A percentile compares a stretch with the other conserved stretches of the same genome.
These are phyloP conservation scores for Fagus sylvatica DNA, from an alignment of 306 rosid genomes.

Conservation along the genomic window DNA sequence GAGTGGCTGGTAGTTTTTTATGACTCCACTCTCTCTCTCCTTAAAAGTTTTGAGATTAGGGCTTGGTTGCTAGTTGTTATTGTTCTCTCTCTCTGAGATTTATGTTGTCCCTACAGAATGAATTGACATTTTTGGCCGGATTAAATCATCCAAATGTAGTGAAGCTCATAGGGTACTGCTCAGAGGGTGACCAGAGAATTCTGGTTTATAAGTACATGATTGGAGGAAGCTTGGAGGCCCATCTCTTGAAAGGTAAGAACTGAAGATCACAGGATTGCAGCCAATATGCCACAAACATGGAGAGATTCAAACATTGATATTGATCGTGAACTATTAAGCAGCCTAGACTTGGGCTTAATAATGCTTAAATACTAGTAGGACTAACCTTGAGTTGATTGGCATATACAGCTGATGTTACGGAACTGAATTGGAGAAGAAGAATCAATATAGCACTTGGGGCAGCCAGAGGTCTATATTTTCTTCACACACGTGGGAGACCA, in stretches of 20 bases:
- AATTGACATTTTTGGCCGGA: slow-evolving; percentile 40
- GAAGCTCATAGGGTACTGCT: slow-evolving; percentile 54
- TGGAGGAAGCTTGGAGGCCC: slow-evolving; percentile 57
- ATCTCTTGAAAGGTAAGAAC: slow-evolving; percentile 40
- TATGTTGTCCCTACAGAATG: slow-evolving; percentile 44
- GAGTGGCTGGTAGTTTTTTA: slow-evolving; percentile 42
- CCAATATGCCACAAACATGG: neutral
- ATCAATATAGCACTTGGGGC: slow-evolving; percentile 48
- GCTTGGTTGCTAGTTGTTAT: neutral
- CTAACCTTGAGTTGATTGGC: neutral
- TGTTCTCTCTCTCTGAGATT: slow-evolving; percentile 5
- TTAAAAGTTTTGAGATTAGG: neutral
- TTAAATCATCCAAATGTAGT: slow-evolving; percentile 57
- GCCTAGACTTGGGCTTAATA: neutral
- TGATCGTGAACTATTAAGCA: neutral
- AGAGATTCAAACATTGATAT: neutral
- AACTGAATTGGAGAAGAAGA: slow-evolving; percentile 47
- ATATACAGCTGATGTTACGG: slow-evolving; percentile 22
- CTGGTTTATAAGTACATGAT: slow-evolving; percentile 58
- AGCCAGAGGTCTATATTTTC: slow-evolving; percentile 50
- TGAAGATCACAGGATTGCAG: too few species aligned
- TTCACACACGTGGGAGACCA: slow-evolving; percentile 44
- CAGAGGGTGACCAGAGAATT: slow-evolving; percentile 48
- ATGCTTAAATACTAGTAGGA: neutral
- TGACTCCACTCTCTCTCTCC: neutral